phyloP scores from a whole-genome alignment of 345 rosid species.

The Punica granatum region DNA sequence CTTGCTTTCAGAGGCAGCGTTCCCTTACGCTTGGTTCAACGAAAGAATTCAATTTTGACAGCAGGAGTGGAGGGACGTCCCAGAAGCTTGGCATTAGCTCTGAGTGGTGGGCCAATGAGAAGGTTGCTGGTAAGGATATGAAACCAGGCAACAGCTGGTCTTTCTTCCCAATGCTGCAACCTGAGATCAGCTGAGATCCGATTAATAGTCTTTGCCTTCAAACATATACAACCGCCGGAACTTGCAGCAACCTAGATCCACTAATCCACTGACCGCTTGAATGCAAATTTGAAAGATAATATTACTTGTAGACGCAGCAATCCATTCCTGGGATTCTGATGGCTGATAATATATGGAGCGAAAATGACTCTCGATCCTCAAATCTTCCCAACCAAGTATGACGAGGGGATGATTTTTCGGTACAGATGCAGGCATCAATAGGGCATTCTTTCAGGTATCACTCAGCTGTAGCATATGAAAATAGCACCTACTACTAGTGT shows the following conservation, averaged over 20 bases:
- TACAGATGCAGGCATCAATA: slow-evolving; percentile 25
- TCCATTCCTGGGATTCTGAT: slow-evolving; percentile 9
- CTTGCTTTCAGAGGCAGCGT: slow-evolving; percentile 45
- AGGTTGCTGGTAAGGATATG: slow-evolving; percentile 54
- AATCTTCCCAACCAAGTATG: neutral
- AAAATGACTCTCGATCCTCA: slow-evolving; percentile 6
- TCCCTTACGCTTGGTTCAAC: slow-evolving; percentile 74
- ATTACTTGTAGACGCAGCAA: neutral
- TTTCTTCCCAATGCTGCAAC: slow-evolving; percentile 81
- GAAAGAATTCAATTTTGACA: slow-evolving; percentile 89
- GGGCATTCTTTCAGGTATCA: slow-evolving; percentile 33
- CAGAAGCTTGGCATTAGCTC: slow-evolving; percentile 46
- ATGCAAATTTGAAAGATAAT: neutral
- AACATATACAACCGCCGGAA: slow-evolving; percentile 1
- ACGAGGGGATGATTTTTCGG: slow-evolving; percentile 12
- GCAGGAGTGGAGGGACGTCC: slow-evolving; percentile 47
- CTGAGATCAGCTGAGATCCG: slow-evolving; percentile 53
- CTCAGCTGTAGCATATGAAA: slow-evolving; percentile 13
- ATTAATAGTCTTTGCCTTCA: slow-evolving; percentile 7
- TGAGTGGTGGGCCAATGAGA: slow-evolving; percentile 88
- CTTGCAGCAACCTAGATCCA: slow-evolving; percentile 5
- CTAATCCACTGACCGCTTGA: neutral
- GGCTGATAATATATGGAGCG: slow-evolving; percentile 10
- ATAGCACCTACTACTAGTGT: neutral
- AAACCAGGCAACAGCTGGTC: slow-evolving; percentile 62